Evolutionary conservation across 176 grass and related monocot genomes (phyloP), one percentile per base, ranked within the genome.

Genomic region (Phyllostachys edulis): DNA sequence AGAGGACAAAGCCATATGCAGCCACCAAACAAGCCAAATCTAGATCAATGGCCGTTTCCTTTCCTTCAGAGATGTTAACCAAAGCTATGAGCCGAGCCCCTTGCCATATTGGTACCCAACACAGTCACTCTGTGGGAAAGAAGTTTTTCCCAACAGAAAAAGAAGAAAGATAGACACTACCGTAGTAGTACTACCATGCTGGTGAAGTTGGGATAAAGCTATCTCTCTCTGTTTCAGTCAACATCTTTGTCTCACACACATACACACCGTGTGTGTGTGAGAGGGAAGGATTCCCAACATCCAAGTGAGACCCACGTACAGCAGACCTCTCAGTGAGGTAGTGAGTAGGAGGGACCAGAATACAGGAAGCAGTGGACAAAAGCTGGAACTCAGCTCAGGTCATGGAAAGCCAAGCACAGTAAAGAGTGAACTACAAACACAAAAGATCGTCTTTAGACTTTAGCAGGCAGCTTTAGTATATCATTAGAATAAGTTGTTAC

Each of bases 401-500:
- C 74, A 80, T 70, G 71, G 77, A 92, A 92, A 92, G 76, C 27
- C 77, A 88, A 87, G 83, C 76, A 92, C 80, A 54, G 76, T 74
- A 74, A 88, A 81, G 34, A 17, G 49, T 51, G 15, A 51, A 51
- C 49, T 79, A 86, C 45, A 90, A 85, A 77, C 94, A 85, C 73
- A 91, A 93, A 85, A 79, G 51, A 93, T 80, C 87, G 85, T 77
- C 80, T 89, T 89, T 87, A 91, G 67, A 69, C 89, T 83, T 87
- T 85, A 75, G 71, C 76, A 79, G 38, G 59, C 79, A 78, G 73
- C 81, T 89, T 92, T 88, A 55, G 64, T 73, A 78, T 89, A 80
- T 80, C 69, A 80, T 82, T 82, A 71, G 73, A 85, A 65, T 76
- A 90, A 67, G 32, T 81, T 93, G 89, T 88, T 78, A 76, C 85